Evolutionary conservation across 768 basidiomycete species (phyloP).

Genomic region (Macrolepiota dolichaula): DNA sequence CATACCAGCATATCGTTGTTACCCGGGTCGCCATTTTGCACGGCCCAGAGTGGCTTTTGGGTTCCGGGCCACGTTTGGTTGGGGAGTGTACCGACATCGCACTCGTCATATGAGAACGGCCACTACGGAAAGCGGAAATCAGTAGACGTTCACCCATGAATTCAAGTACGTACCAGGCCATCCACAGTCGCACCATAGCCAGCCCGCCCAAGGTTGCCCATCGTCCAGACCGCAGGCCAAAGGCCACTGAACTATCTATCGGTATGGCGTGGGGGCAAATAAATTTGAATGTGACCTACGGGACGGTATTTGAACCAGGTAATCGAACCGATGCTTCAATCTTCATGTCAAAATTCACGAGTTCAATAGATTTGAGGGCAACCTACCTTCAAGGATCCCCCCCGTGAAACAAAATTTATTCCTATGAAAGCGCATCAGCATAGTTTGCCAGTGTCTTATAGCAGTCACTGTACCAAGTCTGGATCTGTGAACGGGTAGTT

Average conservation of each 20-base stretch:
- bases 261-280: background rate
- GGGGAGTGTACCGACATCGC: slow-evolving; percentile 75
- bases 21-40: slow-evolving; percentile 32
- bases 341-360: background rate
- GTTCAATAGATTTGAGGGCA: background rate
- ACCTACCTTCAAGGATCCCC: slow-evolving; percentile 69
- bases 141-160: background rate
- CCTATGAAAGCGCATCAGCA: slow-evolving; percentile 66
- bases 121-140: slow-evolving; percentile 29
- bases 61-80: slow-evolving; percentile 72
- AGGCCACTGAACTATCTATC: slow-evolving; percentile 39
- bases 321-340: slow-evolving; percentile 59
- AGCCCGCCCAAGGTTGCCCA: slow-evolving; percentile 64
- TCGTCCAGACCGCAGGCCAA: slow-evolving; percentile 82
- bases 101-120: slow-evolving; percentile 69
- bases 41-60: slow-evolving; percentile 42
- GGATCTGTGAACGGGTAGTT: slow-evolving; percentile 28
- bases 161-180: slow-evolving; percentile 40
- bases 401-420: slow-evolving; percentile 96
- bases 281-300: slow-evolving; percentile 19
- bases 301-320: slow-evolving; percentile 55
- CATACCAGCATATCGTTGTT: slow-evolving; percentile 34
- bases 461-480: slow-evolving; percentile 1
- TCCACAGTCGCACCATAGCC: slow-evolving; percentile 33
- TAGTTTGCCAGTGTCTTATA: too few relatives aligned